Base-by-base conservation (phyloP, 176 grass and related monocot genomes). In the Calamus simplicifolius region DNA sequence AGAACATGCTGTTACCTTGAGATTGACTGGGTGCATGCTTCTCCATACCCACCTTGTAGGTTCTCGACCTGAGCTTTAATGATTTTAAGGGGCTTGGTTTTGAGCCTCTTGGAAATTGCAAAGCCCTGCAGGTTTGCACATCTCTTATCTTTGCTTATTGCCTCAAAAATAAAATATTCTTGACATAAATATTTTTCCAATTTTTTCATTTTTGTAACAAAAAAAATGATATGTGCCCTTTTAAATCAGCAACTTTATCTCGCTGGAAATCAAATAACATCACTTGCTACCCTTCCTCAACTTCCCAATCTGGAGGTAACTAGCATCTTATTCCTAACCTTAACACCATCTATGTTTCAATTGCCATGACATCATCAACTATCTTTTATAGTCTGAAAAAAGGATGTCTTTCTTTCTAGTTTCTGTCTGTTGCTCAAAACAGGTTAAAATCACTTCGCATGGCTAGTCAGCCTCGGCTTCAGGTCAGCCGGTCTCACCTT, bases 21-120 rank as follows among this genome's bases (percentile, higher is more conserved):
- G 35, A 43, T 10, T 43, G 35, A 43, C 35, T 43, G 35, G 35
- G 8, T 13, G 12, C 12, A 43, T 43, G 12, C 8, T 43, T 43
- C 29, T 43, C 8, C 3, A 43, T 13, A 43, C 35, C 35, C 10
- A 43, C 35, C 57, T 62, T 72, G 19, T 74, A 97, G 92, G 92
- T 97, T 80, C 87, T 97, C 77, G 92, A 97, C 79, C 72, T 97
- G 78, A 97, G 92, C 70, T 97, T 97, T 75, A 97, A 97, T 80
- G 87, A 88, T 78, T 97, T 91, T 54, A 88, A 90, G 69, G 78
- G 69, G 49, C 70, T 73, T 52, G 87, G 76, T 58, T 91, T 97
- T 72, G 92, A 85, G 62, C 81, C 84, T 75, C 87, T 97, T 50
- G 78, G 55, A 48, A 91, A 91, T 77, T 97, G 87, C 76, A 80